Percentiles rank a stretch among this genome's conserved stretches.
Conservation (phyloP, 345 rosid genomes). For the Lepidium africanum region DNA sequence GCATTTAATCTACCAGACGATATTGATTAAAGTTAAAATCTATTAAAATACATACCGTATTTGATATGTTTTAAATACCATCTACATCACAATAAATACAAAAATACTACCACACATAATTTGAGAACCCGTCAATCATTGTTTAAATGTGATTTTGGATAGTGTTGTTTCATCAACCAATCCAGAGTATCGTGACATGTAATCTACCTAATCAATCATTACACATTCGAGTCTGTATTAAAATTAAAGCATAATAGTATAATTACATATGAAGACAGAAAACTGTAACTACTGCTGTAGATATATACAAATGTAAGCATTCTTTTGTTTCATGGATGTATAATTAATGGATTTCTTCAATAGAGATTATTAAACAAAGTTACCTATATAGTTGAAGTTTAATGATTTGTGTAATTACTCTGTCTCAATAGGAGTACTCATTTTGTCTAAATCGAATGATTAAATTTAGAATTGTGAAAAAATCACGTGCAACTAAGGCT, state of each 20-base stretch:
- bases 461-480: not conserved
- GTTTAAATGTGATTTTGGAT: constrained; percentile 1
- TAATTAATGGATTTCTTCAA: not conserved
- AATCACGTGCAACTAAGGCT: constrained; percentile 16
- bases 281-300: not conserved
- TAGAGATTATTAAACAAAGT: not conserved
- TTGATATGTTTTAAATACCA: not conserved
- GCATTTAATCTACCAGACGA: not conserved
- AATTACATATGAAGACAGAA: not conserved
- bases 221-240: not conserved
- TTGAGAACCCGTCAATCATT: constrained; percentile 11
- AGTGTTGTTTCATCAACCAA: constrained; percentile 27
- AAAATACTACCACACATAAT: not conserved
- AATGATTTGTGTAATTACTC: not conserved
- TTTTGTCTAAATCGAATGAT: constrained; percentile 13
- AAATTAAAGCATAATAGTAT: not conserved
- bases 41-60: not conserved
- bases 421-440: not conserved
- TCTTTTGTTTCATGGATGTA: not conserved
- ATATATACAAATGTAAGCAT: too few species aligned
- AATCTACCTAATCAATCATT: constrained; percentile 19
- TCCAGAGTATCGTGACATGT: constrained; percentile 22
- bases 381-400: not conserved
- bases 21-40: not conserved
- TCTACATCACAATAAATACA: not conserved